Base-by-base conservation (phyloP, 2,329 filamentous ascomycete genomes). In the Fusarium tupiense region DNA sequence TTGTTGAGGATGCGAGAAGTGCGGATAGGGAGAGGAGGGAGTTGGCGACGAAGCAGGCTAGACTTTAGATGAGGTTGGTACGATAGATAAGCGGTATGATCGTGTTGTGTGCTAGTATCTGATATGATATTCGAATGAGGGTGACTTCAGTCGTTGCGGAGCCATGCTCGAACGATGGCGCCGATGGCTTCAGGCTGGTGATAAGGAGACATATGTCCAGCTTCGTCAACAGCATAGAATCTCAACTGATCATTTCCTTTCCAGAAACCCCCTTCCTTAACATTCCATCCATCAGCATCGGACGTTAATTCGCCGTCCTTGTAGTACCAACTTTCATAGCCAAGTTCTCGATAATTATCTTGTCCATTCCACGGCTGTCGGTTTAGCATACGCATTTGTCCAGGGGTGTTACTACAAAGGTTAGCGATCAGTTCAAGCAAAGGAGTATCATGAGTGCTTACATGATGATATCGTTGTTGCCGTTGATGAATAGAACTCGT, bases 1-100 rank as follows among this genome's bases (percentile, higher is more conserved):
- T 78, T 54, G 31, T 78, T 7, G 72, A 77, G 24, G 76, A 77
- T 52, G 41, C 33, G 2, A 67, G 31, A 22, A 50, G 37, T 29
- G 40, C 29, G 13, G 59, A 70, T 9, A 40, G 44, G 12, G 35
- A 37, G 1, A 31, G 19, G 1, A 33, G 40, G 11, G 44, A 17
- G 6, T 19, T 57, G 1, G 5, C 29, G 29, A 43, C n/a, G 7
- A 16, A 58, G 12, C 64, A 68, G 7, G 35, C 65, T 40, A 69
- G 67, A 46, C 37, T 69, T 11, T 69, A 69, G 50, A 37, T 11
- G 4, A 20, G 8, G 3, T 5, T 11, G n/a, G 3, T 20, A 8
- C 4, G 14, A 22, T 62, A 52, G 24, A 52, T 13, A 5, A 17
- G 24, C 12, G 2, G 16, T 8, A 22, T 22, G 6, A 31, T 7